These are phyloP conservation scores for Guadua angustifolia DNA, from an alignment of 176 grass and related monocot species.

Conservation along the genomic window DNA sequence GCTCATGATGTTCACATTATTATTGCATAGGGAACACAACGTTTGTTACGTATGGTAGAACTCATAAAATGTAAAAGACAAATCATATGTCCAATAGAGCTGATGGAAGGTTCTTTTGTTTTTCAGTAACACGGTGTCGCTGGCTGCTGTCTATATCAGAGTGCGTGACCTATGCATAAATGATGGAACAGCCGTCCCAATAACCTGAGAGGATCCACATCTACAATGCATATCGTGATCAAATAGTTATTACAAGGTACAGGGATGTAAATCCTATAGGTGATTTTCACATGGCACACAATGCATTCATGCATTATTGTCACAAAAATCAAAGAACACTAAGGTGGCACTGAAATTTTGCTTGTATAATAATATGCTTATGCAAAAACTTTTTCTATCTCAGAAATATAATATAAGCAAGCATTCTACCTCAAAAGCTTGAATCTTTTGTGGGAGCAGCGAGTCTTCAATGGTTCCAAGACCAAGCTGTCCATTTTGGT, in stretches of 20 bases:
- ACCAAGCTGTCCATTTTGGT: constrained; percentile 97
- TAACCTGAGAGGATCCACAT: not conserved
- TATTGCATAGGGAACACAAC: constrained; percentile 12
- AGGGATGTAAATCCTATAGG: not conserved
- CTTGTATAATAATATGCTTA: not conserved
- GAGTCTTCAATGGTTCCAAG: constrained; percentile 97
- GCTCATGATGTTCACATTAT: constrained; percentile 27
- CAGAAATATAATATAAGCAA: not conserved
- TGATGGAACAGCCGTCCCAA: not conserved
- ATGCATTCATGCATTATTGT: not conserved
- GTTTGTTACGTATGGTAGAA: constrained; percentile 3
- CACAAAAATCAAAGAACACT: not conserved
- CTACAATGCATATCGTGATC: not conserved
- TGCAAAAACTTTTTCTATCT: not conserved
- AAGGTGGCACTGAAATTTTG: not conserved
- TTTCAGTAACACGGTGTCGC: not conserved
- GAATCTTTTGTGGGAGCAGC: constrained; percentile 88
- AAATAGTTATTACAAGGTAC: constrained; percentile 7
- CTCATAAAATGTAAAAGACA: not conserved
- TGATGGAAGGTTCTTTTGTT: not conserved
- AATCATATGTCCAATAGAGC: not conserved
- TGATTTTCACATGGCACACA: not conserved
- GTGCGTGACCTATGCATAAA: constrained; percentile 1
- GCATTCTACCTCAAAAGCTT: constrained; percentile 82
- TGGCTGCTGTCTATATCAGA: constrained; percentile 21